Evolutionary conservation across 1,284 basidiomycete genomes (phyloP), one percentile per base, ranked within the genome.

Genomic region (Neonothopanus nambi): DNA sequence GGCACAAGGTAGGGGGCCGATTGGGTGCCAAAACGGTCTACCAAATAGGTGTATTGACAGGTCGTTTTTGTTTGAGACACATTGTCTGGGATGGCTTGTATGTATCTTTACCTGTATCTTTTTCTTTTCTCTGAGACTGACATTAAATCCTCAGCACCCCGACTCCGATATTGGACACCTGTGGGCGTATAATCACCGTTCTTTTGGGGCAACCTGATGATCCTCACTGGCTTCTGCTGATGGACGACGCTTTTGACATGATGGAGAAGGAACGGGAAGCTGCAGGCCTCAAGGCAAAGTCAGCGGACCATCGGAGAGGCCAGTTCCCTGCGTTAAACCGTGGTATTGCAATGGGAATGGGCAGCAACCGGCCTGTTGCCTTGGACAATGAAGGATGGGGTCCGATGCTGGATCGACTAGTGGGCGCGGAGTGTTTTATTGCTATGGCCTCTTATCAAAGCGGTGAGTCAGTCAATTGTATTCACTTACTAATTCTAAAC

Each of bases 301-400:
- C n/a, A n/a, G n/a, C n/a, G n/a, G 28, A 9, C 15, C 28, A 37
- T 37, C 12, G 8, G 5, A 30, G 45, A 17, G 45, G 45, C 5
- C 6, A 20, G 5, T 47, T 47, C 33, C 45, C 45, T 9, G 45
- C 45, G 11, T 47, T 36, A 17, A 47, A 47, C 33, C 12, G 45
- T 18, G 45, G 45, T 6, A 5, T 3, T 8, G 37, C 30, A 5
- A 47, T 47, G 45, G 33, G 45, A 12, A 47, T 47, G 33, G 28
- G 45, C 9, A 36, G 17, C 24, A 18, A n/a, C 21, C 18, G 12
- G 3, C 45, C 45, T 36, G 33, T 47, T 8, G 30, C 13, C 5
- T 11, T 47, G 28, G 15, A 36, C 5, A 9, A 30, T 11, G 18
- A 20, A 15, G n/a, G 23, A 18, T 36, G 20, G 30, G 17, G 6